phyloP scores from a whole-genome alignment of 371 early-diverging fungal genomes.

The Syncephalastrum racemosum region DNA sequence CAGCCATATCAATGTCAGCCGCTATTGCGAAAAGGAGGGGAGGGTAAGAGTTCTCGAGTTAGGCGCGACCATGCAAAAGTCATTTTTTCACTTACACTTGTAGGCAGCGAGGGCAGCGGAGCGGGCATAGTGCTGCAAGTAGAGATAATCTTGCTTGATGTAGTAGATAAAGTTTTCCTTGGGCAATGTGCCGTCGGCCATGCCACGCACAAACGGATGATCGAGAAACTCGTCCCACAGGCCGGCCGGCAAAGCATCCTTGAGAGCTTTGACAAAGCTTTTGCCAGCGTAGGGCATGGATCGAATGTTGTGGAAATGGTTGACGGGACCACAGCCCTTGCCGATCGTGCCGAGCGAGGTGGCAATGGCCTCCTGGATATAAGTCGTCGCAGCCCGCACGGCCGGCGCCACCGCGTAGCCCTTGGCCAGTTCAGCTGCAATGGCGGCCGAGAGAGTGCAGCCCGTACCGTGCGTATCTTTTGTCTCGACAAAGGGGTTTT shows the following conservation, averaged over 20 bases:
- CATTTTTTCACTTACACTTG: conserved; percentile 55
- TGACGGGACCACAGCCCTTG: conserved; percentile 73
- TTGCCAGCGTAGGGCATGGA: conserved; percentile 50
- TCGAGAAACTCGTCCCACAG: conserved; percentile 71
- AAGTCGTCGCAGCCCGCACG: conserved; percentile 48
- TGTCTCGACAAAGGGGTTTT: conserved; percentile 58
- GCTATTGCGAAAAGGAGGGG: conserved; percentile 16
- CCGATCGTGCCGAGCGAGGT: conserved; percentile 54
- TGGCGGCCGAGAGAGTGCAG: conserved; percentile 83
- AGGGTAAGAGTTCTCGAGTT: conserved; percentile 3
- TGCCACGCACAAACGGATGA: conserved; percentile 75
- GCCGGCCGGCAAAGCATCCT: conserved; percentile 30
- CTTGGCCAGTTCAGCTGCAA: conserved; percentile 69
- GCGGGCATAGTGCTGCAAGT: conserved; percentile 78
- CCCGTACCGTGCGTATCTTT: conserved; percentile 85
- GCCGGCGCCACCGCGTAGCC: conserved; percentile 52
- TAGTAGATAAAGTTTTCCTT: conserved; percentile 70
- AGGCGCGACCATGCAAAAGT: conserved; percentile 24
- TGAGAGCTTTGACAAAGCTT: conserved; percentile 52
- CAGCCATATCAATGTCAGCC: conserved; percentile 33
- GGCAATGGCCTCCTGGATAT: conserved; percentile 60
- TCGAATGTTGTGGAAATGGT: conserved; percentile 64
- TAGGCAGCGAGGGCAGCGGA: conserved; percentile 75
- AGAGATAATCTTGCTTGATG: conserved; percentile 83
- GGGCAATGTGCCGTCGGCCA: conserved; percentile 75